Percentiles rank a stretch among this genome's conserved stretches.
Conservation (phyloP, 176 grass and related monocot genomes). For the Oryza australiensis region DNA sequence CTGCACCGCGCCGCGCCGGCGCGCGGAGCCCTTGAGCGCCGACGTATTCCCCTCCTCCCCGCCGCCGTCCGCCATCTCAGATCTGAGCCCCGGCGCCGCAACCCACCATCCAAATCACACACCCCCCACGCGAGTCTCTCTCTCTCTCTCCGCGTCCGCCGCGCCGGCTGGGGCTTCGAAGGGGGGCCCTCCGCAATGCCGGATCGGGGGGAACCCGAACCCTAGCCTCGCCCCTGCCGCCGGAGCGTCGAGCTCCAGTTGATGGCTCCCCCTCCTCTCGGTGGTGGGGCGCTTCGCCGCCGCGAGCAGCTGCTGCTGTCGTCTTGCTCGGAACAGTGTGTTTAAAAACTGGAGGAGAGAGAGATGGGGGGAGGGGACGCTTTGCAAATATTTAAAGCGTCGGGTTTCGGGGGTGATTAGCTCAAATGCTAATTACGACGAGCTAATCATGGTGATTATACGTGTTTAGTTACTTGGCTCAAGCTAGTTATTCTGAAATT, state of each 20-base stretch:
- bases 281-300: constrained; percentile 21
- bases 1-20: constrained; percentile 51
- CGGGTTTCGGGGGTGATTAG: constrained; percentile 25
- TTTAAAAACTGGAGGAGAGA: constrained; percentile 43
- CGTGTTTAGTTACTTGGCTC: background rate
- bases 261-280: constrained; percentile 9
- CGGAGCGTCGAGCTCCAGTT: background rate
- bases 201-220: constrained; percentile 32
- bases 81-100: constrained; percentile 53
- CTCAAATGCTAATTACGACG: background rate
- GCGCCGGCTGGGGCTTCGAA: background rate
- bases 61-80: constrained; percentile 85
- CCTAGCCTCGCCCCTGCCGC: constrained; percentile 26
- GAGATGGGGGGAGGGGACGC: background rate
- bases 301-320: constrained; percentile 1
- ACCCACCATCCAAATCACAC: constrained; percentile 36
- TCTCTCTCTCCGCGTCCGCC: background rate
- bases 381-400: constrained; percentile 35
- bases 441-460: constrained; percentile 34
- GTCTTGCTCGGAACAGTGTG: constrained; percentile 45
- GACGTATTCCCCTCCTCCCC: constrained; percentile 54
- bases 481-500: background rate
- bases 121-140: background rate
- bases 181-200: constrained; percentile 32
- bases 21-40: constrained; percentile 50